Conservation (phyloP, 2,329 filamentous ascomycete species). For the Hypoxylon sp. region DNA sequence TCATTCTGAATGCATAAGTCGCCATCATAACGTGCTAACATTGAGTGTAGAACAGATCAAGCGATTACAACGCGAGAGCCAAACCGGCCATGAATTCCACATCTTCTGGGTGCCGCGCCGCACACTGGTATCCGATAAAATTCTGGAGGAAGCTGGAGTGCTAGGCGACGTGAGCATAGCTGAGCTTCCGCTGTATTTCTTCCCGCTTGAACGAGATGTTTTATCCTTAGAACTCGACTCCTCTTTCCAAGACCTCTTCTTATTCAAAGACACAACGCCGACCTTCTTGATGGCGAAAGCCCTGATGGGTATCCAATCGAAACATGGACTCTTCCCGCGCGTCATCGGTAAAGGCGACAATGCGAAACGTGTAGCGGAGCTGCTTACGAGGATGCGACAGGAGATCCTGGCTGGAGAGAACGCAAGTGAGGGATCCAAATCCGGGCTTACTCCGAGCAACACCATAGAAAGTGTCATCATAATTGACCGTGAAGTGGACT, state of each 20-base stretch:
- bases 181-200: constrained; percentile 89
- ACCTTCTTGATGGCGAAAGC: constrained; percentile 90
- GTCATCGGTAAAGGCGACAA: constrained; percentile 97
- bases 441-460: constrained; percentile 84
- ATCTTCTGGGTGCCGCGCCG: constrained; percentile 96
- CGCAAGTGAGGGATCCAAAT: constrained; percentile 68
- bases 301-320: constrained; percentile 92
- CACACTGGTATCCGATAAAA: constrained; percentile 88
- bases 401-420: constrained; percentile 86
- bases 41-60: constrained; percentile 84
- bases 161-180: constrained; percentile 90
- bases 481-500: constrained; percentile 94
- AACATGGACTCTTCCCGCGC: constrained; percentile 91
- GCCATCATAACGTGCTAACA: constrained; percentile 72
- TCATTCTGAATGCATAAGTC: constrained; percentile 54
- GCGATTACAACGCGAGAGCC: constrained; percentile 85
- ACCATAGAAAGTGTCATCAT: constrained; percentile 92
- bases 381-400: constrained; percentile 90
- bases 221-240: constrained; percentile 91
- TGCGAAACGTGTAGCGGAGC: constrained; percentile 86
- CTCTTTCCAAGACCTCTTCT: constrained; percentile 86
- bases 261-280: constrained; percentile 91
- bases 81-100: constrained; percentile 93
- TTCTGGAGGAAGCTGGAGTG: constrained; percentile 92
- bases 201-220: constrained; percentile 90